Evolutionary conservation across 768 basidiomycete genomes (phyloP), one percentile per base, ranked within the genome.

Genomic region (Russula griseocarnosa): DNA sequence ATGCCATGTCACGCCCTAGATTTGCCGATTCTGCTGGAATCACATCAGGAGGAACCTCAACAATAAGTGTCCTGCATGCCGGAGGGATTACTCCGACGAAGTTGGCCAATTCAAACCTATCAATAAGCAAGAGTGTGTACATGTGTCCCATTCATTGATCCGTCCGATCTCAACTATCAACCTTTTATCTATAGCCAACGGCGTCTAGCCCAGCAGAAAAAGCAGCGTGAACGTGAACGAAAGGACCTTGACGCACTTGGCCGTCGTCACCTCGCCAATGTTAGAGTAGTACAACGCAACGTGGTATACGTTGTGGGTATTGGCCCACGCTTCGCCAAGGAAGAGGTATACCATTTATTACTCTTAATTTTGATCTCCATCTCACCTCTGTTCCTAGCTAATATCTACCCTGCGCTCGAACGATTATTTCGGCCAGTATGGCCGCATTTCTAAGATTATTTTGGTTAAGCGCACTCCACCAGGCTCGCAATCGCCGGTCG

Each of bases 11-110:
- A 10, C 14, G 64, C 58, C n/a, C 32, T 52, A 99, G 97, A 93
- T 99, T 69, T 99, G 97, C 75, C 89, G 94, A 61, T 99, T 99
- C 79, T 99, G 97, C 76, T 98, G 94, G 86, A 92, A 99, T 76
- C 94, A 98, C 77, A 96, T 97, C 81, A 89, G 91, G 78, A 86
- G 92, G 76, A 92, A 97, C 77, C 81, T 96, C 66, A 98, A 98
- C 74, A 88, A 94, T 67, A 87, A 92, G 55, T 99, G 97, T 74
- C 97, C 97, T 44, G 97, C 97, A 22, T 99, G 97, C 77, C 82
- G 97, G 71, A 81, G 95, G 68, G 83, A 90, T 61, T 98, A 98
- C 73, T 89, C 91, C 10, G 94, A 98, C 68, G 92, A 97, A 61
- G 82, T 86, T 47, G 88, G 97, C 38, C 92, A 98, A 74, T 97